Evolutionary conservation across 345 rosid genomes (phyloP).

Genomic region (Zanthoxylum bungeanum): DNA sequence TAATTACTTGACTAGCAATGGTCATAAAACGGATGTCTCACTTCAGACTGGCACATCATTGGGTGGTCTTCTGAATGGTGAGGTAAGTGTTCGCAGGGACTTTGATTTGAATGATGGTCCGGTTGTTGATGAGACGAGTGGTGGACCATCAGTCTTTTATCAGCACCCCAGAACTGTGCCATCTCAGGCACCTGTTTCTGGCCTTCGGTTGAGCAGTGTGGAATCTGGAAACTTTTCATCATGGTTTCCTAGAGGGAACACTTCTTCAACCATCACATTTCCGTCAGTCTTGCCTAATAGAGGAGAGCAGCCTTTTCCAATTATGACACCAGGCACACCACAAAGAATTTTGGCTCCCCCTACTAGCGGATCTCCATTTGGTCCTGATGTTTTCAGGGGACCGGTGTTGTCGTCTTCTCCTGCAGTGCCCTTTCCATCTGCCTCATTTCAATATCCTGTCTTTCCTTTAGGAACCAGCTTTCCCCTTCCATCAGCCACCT

Average conservation of each 20-base stretch:
- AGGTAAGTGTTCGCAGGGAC: conserved; percentile 44
- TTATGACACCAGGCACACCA: conserved; percentile 51
- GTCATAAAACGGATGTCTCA: conserved; percentile 36
- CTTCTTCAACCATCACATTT: conserved; percentile 51
- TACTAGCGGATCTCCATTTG: conserved; percentile 47
- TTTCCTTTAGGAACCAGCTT: conserved; percentile 61
- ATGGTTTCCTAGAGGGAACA: conserved; percentile 63
- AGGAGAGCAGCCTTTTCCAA: conserved; percentile 61
- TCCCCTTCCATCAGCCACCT: conserved; percentile 57
- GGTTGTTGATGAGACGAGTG: conserved; percentile 44
- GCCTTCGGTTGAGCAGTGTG: conserved; percentile 41
- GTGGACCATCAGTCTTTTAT: conserved; percentile 43
- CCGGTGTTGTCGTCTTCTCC: conserved; percentile 78
- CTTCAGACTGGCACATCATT: conserved; percentile 31
- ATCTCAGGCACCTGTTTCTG: conserved; percentile 52
- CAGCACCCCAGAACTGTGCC: conserved; percentile 42
- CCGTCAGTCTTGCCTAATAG: conserved; percentile 62
- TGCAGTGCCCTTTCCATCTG: conserved; percentile 60
- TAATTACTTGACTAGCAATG: conserved; percentile 31
- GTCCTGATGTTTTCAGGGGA: conserved; percentile 60
- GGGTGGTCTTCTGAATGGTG: conserved; percentile 33
- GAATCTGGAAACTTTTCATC: conserved; percentile 58
- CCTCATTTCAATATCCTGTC: conserved; percentile 67
- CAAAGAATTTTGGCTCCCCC: conserved; percentile 63
- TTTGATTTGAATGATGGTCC: conserved; percentile 95